These are phyloP conservation scores for Saturnispora kantuleensis DNA, from an alignment of 805 yeast species.

Conservation along the genomic window DNA sequence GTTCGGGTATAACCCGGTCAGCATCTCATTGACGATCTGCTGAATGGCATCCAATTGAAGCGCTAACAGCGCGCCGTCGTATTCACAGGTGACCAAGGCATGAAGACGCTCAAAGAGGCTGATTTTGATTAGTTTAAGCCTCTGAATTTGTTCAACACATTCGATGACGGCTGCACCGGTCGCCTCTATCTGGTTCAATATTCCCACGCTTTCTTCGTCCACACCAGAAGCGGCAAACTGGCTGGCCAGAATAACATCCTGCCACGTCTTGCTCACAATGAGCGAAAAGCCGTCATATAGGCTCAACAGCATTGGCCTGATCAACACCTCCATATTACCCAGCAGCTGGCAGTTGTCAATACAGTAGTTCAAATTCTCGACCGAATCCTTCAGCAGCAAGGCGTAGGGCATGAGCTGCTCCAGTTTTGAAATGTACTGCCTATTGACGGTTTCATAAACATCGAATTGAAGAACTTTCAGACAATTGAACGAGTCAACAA, in stretches of 20 bases:
- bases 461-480: conserved; percentile 8
- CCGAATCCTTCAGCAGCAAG: background rate
- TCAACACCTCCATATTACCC: conserved; percentile 6
- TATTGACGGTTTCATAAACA: background rate
- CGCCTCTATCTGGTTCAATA: background rate
- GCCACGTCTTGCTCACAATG: background rate
- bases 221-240: conserved; percentile 1
- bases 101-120: background rate
- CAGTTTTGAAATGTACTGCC: background rate
- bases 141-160: conserved; percentile 2
- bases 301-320: background rate
- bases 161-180: background rate
- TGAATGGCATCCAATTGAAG: background rate
- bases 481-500: conserved; percentile 24
- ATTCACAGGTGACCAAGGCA: background rate
- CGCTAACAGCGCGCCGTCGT: background rate
- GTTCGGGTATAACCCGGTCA: conserved; percentile 16
- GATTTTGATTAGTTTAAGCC: conserved; percentile 2
- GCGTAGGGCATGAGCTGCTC: conserved; percentile 1
- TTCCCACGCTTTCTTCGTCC: background rate
- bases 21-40: background rate
- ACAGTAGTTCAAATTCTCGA: conserved; percentile 3
- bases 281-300: background rate
- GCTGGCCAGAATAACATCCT: background rate
- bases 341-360: background rate